Evolutionary conservation across 345 rosid species (phyloP).

Genomic region (Corymbia maculata): DNA sequence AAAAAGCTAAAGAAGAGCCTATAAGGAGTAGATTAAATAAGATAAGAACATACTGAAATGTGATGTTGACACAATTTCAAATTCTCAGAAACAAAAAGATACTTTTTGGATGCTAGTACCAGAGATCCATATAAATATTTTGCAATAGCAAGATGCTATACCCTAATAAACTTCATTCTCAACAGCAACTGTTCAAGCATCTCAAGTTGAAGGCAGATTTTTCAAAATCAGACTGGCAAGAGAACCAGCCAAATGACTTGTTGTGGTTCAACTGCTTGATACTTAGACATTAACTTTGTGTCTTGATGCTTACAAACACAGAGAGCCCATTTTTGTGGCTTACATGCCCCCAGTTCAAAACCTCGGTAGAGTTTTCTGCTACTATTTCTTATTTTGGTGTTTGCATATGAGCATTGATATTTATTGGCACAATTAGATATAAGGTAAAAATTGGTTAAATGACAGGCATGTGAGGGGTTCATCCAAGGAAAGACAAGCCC

Average conservation of each 20-base stretch:
- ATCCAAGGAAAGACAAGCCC: neutral
- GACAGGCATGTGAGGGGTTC: neutral
- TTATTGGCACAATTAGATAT: neutral
- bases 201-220: neutral
- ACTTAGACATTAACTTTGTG: neutral
- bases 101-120: neutral
- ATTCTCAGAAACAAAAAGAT: neutral
- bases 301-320: neutral
- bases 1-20: neutral
- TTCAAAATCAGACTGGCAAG: neutral
- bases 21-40: neutral
- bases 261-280: neutral
- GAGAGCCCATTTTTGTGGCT: neutral
- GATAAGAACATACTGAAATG: neutral
- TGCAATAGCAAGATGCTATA: neutral
- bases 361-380: neutral
- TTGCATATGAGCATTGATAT: neutral
- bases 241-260: neutral
- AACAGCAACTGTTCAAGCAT: neutral
- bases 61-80: neutral
- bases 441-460: neutral
- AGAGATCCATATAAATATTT: neutral
- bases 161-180: neutral
- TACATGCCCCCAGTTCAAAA: neutral
- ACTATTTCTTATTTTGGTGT: neutral